Evolutionary conservation across 2,329 filamentous ascomycete genomes (phyloP).

Genomic region (Chaetomiaceae sp.): DNA sequence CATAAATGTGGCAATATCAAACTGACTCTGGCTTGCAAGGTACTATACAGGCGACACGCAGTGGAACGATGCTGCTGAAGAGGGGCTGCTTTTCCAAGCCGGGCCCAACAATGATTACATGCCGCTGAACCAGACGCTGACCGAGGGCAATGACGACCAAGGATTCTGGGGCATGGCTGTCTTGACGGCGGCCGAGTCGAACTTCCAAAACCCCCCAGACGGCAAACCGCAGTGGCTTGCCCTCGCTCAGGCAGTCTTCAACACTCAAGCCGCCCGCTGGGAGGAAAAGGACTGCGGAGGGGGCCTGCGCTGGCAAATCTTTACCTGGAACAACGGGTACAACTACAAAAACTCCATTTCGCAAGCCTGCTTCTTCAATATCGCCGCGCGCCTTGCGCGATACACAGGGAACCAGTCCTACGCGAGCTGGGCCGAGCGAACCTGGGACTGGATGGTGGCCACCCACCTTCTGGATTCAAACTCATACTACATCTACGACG

Average conservation of each 20-base stretch:
- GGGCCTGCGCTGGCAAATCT: conserved; percentile 62
- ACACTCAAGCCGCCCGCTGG: conserved; percentile 55
- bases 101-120: conserved; percentile 29
- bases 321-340: conserved; percentile 57
- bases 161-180: conserved; percentile 60
- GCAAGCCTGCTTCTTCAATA: conserved; percentile 41
- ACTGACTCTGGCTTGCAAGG: conserved; percentile 37
- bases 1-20: background rate
- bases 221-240: conserved; percentile 48
- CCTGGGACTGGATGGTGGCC: conserved; percentile 48
- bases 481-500: conserved; percentile 58
- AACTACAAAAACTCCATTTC: conserved; percentile 53
- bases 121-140: conserved; percentile 31
- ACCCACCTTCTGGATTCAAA: conserved; percentile 56
- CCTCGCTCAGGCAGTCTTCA: conserved; percentile 57
- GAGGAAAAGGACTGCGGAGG: conserved; percentile 50
- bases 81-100: conserved; percentile 56
- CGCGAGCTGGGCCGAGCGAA: conserved; percentile 46
- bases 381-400: conserved; percentile 51
- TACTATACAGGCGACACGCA: conserved; percentile 70
- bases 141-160: conserved; percentile 57
- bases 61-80: conserved; percentile 64
- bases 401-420: conserved; percentile 54
- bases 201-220: conserved; percentile 51
- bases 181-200: conserved; percentile 49